These are phyloP conservation scores for Claviceps sp. DNA, from an alignment of 2,329 filamentous ascomycete species.

Conservation along the genomic window DNA sequence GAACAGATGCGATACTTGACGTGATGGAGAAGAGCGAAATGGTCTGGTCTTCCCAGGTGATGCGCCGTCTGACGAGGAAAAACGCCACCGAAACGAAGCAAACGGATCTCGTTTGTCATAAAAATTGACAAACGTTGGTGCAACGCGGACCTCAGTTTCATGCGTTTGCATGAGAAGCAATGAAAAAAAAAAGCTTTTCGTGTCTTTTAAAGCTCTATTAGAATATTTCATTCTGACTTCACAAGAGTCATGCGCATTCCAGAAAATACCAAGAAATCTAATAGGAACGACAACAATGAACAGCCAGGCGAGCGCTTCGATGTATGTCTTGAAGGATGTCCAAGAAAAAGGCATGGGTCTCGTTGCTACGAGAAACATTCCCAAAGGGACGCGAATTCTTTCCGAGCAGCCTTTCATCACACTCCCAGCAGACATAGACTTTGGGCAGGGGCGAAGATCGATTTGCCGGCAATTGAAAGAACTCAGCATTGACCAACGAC, in stretches of 20 bases:
- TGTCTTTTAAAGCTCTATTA: too few relatives aligned
- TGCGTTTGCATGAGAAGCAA: background rate
- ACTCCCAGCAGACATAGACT: background rate
- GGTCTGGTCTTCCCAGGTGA: too few relatives aligned
- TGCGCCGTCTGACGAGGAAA: too few relatives aligned
- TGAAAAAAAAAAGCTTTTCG: too few relatives aligned
- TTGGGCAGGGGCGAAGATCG: background rate
- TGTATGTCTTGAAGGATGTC: background rate
- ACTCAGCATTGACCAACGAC: too few relatives aligned
- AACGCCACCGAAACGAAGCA: too few relatives aligned
- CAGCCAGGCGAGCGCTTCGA: background rate
- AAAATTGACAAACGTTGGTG: background rate
- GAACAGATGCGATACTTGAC: too few relatives aligned
- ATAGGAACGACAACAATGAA: background rate
- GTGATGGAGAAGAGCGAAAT: too few relatives aligned
- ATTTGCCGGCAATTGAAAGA: too few relatives aligned
- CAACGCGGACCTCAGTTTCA: background rate
- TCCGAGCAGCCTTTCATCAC: background rate
- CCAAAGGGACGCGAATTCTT: background rate
- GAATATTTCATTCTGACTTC: background rate
- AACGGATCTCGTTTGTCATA: background rate
- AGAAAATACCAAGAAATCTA: too few relatives aligned
- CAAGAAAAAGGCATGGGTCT: background rate
- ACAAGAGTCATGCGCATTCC: too few relatives aligned
- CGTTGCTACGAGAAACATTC: background rate